Evolutionary conservation across 31 red algal species (phyloP), one percentile per base, ranked within the genome.

Genomic region (Odonthalia washingtoniensis): DNA sequence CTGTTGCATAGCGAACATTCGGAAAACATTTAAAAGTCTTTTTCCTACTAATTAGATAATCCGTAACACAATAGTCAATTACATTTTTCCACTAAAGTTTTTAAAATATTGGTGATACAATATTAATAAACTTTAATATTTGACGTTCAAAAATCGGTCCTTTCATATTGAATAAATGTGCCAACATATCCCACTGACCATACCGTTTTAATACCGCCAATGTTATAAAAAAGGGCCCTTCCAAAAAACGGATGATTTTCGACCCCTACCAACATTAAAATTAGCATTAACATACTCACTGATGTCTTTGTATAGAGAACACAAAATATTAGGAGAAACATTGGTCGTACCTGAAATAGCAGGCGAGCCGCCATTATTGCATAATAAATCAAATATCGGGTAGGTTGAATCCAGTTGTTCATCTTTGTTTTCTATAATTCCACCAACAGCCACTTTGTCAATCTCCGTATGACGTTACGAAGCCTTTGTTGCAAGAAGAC

Each of bases 1-100:
- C 43, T 18, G 43, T 80, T 36, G 77, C 42, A 39, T 80, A 80
- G 3, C 27, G 14, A 80, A 28, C 43, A 39, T 75, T 42, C 24
- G 72, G 72, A 24, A 42, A 43, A 62, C 43, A 16, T 14, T 0
- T 43, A 68, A 4, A 17, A 17, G 52, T 14, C 52, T 14, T 14
- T 61, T 24, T 14, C n/a, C 14, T 61, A 61, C 24, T 24, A 24
- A 14, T 14, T 24, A 61, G 52, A 17, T 24, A 17, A 14, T 61
- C 24, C 14, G 24, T 61, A 17, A 61, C 24, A 24, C 24, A 61
- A 24, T 17, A 61, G 24, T 61, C 14, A 24, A 61, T 24, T 24
- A 24, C 16, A 61, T n/a, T 24, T 14, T 61, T 14, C 52, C 14
- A 61, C 52, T 24, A 61, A 24, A 14, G 14, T 61, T 61, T 61